Evolutionary conservation across 768 basidiomycete genomes (phyloP), one percentile per base, ranked within the genome.

Genomic region (Mycena amicta): DNA sequence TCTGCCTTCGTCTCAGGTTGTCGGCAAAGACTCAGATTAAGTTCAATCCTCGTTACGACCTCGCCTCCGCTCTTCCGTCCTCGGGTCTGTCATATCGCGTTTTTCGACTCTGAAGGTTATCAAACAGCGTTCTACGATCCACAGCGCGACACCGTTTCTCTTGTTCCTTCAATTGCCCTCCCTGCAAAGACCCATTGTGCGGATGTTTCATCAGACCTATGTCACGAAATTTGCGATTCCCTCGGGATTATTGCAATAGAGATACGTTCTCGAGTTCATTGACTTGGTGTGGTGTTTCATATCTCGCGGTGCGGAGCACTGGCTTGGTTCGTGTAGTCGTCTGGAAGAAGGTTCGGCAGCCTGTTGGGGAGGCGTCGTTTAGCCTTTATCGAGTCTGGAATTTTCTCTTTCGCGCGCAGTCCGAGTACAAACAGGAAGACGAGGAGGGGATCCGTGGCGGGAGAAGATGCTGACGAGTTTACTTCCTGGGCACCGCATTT

Each of bases 281-380:
- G 27, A 22, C 47, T 49, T 49, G 47, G 47, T 49, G 47, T 49
- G 47, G 47, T n/a, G 22, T 6, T 13, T 49, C 26, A 23, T 20
- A 13, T 13, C 27, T 8, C n/a, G 47, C 12, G 23, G 12, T 28
- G 47, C 26, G 47, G 27, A 29, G 6, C 47, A 49, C 47, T 28
- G 26, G 47, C 47, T 8, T 22, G 47, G 47, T 23, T n/a, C 5
- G 13, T 6, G 43, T 23, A 23, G 43, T 5, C 20, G 43, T 45
- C 8, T 22, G 25, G 47, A n/a, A 25, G 47, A 49, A 49, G 47
- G 47, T 23, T 49, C 47, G 47, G 47, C 47, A 28, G 47, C 47
- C 26, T 28, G 47, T 49, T 28, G 47, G 47, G 47, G 47, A 49
- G 47, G 27, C 47, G 22, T 49, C 13, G 12, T 49, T 45, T 23